Evolutionary conservation across 768 basidiomycete species (phyloP), one percentile per base, ranked within the genome.

Genomic region (Trametes cingulata): DNA sequence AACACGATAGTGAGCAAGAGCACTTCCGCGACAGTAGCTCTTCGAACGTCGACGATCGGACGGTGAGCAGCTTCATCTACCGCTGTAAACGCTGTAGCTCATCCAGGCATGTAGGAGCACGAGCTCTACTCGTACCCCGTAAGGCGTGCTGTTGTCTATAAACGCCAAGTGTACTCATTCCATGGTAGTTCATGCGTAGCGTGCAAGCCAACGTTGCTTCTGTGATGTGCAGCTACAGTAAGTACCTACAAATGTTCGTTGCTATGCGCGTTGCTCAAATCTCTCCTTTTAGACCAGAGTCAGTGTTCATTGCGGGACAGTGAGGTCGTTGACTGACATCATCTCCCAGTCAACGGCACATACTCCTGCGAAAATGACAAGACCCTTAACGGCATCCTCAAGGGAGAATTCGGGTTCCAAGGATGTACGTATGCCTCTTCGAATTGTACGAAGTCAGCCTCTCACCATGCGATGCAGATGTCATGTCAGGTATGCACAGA

Each of bases 171-270:
- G 43, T 35, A 12, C 36, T 49, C 19, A 60, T 6, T 6, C 3
- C 14, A 5, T 10, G 12, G 0, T 36, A 69, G 68, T 89, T 88
- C 78, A 66, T 87, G 69, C 79, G 78, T 54, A 86, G 86, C 63
- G 79, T 91, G 19, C 85, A 88, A 80, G 90, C 89, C 3, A 89
- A 88, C 33, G 85, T 88, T 15, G 77, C 85, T 1, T 82, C 82
- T 27, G 74, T 90, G 41, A 90, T 90, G 89, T 90, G 87, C 75
- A 84, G 82, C 45, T 88, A 88, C 72, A 88, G 83, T 84, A 56
- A 52, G 83, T 74, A 17, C 3, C 29, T 45, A 50, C 14, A 40
- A 19, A 17, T 2, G 0, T 24, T 3, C 15, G 52, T 42, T 24
- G 4, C 22, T 5, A 25, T 25, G n/a, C 45, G 20, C 24, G 35